Conservation (phyloP, 2,329 filamentous ascomycete species). For the Nemania bipapillata region DNA sequence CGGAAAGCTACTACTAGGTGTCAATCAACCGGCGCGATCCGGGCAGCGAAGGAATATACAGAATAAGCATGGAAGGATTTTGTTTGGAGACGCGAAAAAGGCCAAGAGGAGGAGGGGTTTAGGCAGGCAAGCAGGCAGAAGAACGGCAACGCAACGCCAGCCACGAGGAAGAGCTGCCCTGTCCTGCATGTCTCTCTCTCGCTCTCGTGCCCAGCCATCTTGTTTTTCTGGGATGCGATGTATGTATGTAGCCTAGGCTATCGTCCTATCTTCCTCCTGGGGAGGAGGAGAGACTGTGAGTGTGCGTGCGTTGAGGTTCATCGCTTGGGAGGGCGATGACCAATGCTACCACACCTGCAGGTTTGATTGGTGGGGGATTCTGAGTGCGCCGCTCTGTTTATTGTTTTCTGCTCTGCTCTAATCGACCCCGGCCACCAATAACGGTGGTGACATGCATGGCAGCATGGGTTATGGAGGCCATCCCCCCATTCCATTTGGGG, state of each 20-base stretch:
- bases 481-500: too few species aligned
- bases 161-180: background rate
- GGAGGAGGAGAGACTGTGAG: background rate
- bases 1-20: background rate
- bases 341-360: constrained; percentile 31
- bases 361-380: constrained; percentile 24
- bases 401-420: background rate
- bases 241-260: background rate
- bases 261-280: background rate
- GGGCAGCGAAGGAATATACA: background rate
- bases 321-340: constrained; percentile 1
- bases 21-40: background rate
- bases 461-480: constrained; percentile 18
- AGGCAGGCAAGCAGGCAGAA: background rate
- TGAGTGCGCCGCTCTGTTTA: constrained; percentile 8
- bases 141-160: background rate
- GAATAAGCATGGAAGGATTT: constrained; percentile 4
- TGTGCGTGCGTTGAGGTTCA: too few species aligned
- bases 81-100: background rate
- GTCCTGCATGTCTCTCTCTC: background rate
- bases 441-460: constrained; percentile 32
- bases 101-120: background rate
- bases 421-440: constrained; percentile 21
- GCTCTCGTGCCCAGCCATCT: background rate
- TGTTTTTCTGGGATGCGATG: background rate